A percentile compares a stretch with the other conserved stretches of the same genome.
Conservation (phyloP, 2,329 filamentous ascomycete species). For the Emergomyces orientalis region DNA sequence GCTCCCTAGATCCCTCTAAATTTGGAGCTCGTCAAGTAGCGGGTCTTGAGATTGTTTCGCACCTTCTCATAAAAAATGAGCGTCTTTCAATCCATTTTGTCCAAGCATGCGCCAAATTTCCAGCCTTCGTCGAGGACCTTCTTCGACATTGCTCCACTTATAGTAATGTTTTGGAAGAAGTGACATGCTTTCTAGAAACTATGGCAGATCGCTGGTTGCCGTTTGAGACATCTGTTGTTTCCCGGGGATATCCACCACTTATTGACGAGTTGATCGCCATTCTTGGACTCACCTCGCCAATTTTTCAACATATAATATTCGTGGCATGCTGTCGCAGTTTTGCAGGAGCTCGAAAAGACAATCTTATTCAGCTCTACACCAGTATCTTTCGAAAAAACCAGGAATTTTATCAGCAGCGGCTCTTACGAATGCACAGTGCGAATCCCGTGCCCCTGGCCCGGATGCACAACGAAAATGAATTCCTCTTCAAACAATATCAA, state of each 20-base stretch:
- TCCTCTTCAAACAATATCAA: slow-evolving; percentile 16
- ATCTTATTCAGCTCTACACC: neutral
- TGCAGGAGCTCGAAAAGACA: neutral
- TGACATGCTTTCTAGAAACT: slow-evolving; percentile 39
- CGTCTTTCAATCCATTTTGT: slow-evolving; percentile 33
- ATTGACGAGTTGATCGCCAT: slow-evolving; percentile 39
- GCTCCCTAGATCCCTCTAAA: slow-evolving; percentile 29
- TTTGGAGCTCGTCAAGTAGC: slow-evolving; percentile 23
- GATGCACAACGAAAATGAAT: slow-evolving; percentile 15
- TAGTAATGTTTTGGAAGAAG: slow-evolving; percentile 24
- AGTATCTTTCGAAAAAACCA: slow-evolving; percentile 12
- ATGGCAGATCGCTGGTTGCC: slow-evolving; percentile 36
- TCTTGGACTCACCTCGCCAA: slow-evolving; percentile 42
- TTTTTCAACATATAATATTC: slow-evolving; percentile 49
- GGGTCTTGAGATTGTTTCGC: slow-evolving; percentile 31
- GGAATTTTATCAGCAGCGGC: slow-evolving; percentile 16
- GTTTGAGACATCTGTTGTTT: slow-evolving; percentile 27
- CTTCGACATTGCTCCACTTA: slow-evolving; percentile 28
- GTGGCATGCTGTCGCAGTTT: slow-evolving; percentile 25
- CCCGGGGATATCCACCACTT: slow-evolving; percentile 45
- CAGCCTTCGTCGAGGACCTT: slow-evolving; percentile 26
- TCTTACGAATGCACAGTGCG: neutral
- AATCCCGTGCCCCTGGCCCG: slow-evolving; percentile 6
- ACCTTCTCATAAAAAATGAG: slow-evolving; percentile 41
- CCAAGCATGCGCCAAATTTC: slow-evolving; percentile 43